These are phyloP conservation scores for Spergularia azorica DNA, from an alignment of 179 eudicot species.

Conservation along the genomic window DNA sequence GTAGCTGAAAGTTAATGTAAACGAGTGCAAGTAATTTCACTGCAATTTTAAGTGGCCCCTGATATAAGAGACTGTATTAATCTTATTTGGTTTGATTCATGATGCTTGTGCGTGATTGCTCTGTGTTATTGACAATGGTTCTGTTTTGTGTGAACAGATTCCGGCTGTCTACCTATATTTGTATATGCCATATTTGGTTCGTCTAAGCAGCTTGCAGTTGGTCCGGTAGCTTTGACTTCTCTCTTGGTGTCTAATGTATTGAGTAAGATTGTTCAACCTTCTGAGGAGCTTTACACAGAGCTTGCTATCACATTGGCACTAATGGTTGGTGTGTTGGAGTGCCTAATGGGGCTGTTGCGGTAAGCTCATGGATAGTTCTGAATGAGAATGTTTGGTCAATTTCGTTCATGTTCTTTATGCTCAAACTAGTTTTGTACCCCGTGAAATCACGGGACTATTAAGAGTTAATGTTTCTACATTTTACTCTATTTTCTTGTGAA, in stretches of 20 bases:
- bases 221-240: slow-evolving; percentile 98
- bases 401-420: neutral
- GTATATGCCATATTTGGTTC: slow-evolving; percentile 96
- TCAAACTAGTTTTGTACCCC: neutral
- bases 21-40: too few relatives aligned
- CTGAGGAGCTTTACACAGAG: slow-evolving; percentile 81
- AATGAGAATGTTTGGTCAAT: neutral
- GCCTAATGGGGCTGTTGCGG: slow-evolving; percentile 95
- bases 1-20: too few relatives aligned
- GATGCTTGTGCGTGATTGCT: slow-evolving; percentile 8
- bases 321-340: slow-evolving; percentile 95
- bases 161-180: slow-evolving; percentile 90
- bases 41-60: neutral
- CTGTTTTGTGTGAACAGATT: slow-evolving; percentile 56
- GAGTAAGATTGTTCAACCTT: slow-evolving; percentile 69
- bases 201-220: slow-evolving; percentile 98
- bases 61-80: neutral
- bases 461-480: too few relatives aligned
- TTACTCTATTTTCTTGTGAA: too few relatives aligned
- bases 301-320: slow-evolving; percentile 94
- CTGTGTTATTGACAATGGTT: slow-evolving; percentile 19
- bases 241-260: slow-evolving; percentile 88
- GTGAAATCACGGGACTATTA: too few relatives aligned
- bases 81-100: slow-evolving; percentile 5
- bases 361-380: slow-evolving; percentile 17